Evolutionary conservation across 2,329 filamentous ascomycete genomes (phyloP), one percentile per base, ranked within the genome.

Genomic region (Cryphonectria carpinicola): DNA sequence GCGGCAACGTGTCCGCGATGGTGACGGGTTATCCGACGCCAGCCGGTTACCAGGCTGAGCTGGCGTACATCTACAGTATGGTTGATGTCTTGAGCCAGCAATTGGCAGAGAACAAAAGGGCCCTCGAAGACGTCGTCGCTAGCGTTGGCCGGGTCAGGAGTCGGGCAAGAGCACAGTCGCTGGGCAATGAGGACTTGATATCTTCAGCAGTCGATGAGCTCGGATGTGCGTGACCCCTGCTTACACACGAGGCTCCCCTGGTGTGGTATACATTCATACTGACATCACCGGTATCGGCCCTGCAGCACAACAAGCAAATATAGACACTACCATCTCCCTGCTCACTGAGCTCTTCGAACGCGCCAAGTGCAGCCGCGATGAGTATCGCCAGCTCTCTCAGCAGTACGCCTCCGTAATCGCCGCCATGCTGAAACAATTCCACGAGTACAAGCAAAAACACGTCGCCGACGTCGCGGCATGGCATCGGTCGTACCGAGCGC

Each of bases 31-130:
- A 85, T 61, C 88, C 89, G 19, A 89, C 87, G 22, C 89, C 89
- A n/a, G 89, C 89, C 25, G 89, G 89, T 64, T 89, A 92, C 78
- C 89, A 91, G 79, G 86, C 89, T 67, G 89, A 92, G 79, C 85
- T 92, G 72, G 90, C 90, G 77, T 89, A 90, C 79, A 90, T 92
- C 76, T 90, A 91, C 77, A 83, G 84, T 74, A 89, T 91, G 86
- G 89, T 92, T 14, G 89, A 92, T 76, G 88, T 90, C 77, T 82
- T 91, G 64, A 90, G 88, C 75, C 85, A 87, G 46, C 87, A 90
- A 76, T 82, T 91, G 41, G 85, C 88, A 17, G 87, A 90, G 66
- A 90, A 90, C 77, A 84, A 87, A 74, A 83, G 85, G 58, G 85
- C 87, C 52, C 87, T 88, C n/a, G 87, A 90, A 73, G 87, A 89